phyloP scores from a whole-genome alignment of 805 yeast genomes.

The Starmerella gropengiesseri region DNA sequence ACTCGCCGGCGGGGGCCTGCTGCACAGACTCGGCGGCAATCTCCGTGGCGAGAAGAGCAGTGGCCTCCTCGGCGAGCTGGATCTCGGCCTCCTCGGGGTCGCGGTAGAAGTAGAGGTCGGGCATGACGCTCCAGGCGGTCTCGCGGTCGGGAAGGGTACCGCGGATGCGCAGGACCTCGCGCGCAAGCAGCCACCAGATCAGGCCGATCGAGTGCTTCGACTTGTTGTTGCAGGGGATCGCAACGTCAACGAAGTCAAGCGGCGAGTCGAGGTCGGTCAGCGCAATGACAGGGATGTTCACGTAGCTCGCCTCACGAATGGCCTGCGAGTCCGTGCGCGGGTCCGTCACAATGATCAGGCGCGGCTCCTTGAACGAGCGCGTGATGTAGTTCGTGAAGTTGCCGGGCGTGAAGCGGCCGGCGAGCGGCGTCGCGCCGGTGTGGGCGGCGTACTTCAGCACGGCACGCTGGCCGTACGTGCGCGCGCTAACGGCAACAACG shows the following conservation, averaged over 20 bases:
- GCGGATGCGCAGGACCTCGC: constrained; percentile 98
- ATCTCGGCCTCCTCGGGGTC: constrained; percentile 98
- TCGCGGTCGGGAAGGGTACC: constrained; percentile 94
- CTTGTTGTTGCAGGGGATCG: constrained; percentile 99
- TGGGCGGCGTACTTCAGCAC: constrained; percentile 98
- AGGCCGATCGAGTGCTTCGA: constrained; percentile 99
- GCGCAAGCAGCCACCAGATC: constrained; percentile 98
- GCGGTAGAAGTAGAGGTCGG: constrained; percentile 99
- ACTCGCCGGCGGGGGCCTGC: constrained; percentile 33
- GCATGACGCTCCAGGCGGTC: constrained; percentile 98
- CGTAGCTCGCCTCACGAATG: constrained; percentile 98
- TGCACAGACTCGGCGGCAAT: constrained; percentile 32
- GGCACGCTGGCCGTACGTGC: constrained; percentile 99
- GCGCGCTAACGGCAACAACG: constrained; percentile 96
- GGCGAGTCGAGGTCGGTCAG: constrained; percentile 98
- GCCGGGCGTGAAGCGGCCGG: constrained; percentile 99
- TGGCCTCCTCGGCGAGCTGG: constrained; percentile 52
- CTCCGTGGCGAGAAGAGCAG: constrained; percentile 62
- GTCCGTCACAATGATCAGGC: constrained; percentile 97
- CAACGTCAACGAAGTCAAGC: constrained; percentile 97
- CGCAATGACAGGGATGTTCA: constrained; percentile 99
- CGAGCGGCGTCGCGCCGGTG: constrained; percentile 99
- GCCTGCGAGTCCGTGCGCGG: constrained; percentile 99
- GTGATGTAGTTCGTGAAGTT: constrained; percentile 99
- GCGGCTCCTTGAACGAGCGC: constrained; percentile 99